Percentiles rank a stretch among this genome's conserved stretches.
Conservation (phyloP, 257 asterid genomes). For the Euphrasia confusa region DNA sequence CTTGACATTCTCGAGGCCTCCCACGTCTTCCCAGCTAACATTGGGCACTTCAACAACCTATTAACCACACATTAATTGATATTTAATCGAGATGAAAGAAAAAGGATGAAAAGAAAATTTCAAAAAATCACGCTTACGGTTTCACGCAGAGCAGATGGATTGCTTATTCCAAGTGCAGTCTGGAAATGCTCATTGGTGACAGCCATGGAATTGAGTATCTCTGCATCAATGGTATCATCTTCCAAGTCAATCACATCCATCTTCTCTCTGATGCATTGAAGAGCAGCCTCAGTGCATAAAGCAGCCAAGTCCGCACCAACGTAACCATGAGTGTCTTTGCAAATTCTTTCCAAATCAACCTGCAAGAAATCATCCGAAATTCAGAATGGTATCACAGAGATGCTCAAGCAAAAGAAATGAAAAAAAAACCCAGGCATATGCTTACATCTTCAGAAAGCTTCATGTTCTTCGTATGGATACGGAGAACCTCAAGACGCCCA, state of each 20-base stretch:
- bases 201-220: constrained; percentile 88
- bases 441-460: constrained; percentile 79
- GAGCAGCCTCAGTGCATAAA: constrained; percentile 92
- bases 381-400: constrained; percentile 5
- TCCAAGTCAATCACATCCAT: constrained; percentile 93
- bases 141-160: constrained; percentile 92
- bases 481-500: constrained; percentile 92
- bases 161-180: constrained; percentile 92
- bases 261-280: constrained; percentile 94
- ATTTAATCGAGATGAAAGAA: background rate
- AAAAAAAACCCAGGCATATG: background rate
- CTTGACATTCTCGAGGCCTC: constrained; percentile 87
- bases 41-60: constrained; percentile 96
- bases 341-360: constrained; percentile 85
- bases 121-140: constrained; percentile 41
- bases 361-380: constrained; percentile 27
- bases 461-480: constrained; percentile 94
- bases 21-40: constrained; percentile 77
- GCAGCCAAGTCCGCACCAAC: constrained; percentile 97
- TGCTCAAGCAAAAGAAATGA: background rate
- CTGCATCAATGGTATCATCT: constrained; percentile 86
- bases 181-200: constrained; percentile 83
- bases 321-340: constrained; percentile 81
- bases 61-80: constrained; percentile 21
- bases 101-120: constrained; percentile 1